Conservation (phyloP, 495 filamentous ascomycete genomes). For the Podospora comata region DNA sequence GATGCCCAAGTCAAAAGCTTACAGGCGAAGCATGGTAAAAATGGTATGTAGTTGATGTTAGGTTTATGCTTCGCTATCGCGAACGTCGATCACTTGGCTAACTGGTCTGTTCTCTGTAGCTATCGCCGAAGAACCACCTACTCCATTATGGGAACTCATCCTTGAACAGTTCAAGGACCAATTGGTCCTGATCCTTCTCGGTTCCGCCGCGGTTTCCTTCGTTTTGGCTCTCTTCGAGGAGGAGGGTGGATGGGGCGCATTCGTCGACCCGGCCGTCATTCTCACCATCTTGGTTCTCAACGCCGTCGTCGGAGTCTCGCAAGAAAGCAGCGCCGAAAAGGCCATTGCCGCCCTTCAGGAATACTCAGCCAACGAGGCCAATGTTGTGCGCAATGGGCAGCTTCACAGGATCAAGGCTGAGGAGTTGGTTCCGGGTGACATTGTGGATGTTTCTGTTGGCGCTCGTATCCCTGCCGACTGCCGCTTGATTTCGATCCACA, state of each 20-base stretch:
- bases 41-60: constrained; percentile 57
- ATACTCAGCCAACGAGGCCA: constrained; percentile 98
- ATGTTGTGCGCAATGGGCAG: constrained; percentile 77
- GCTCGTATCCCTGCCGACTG: constrained; percentile 98
- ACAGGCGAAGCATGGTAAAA: constrained; percentile 71
- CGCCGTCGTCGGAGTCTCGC: constrained; percentile 93
- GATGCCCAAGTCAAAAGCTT: constrained; percentile 62
- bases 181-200: constrained; percentile 91
- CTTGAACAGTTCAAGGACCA: constrained; percentile 99
- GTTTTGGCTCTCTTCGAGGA: constrained; percentile 91
- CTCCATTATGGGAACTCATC: constrained; percentile 92
- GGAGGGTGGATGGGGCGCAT: constrained; percentile 92
- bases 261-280: constrained; percentile 96
- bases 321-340: constrained; percentile 98
- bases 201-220: constrained; percentile 91
- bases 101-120: constrained; percentile 50
- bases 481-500: constrained; percentile 82
- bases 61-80: constrained; percentile 3
- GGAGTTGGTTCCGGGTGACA: constrained; percentile 92
- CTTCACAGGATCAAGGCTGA: constrained; percentile 82
- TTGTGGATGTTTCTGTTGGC: constrained; percentile 84
- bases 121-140: constrained; percentile 94
- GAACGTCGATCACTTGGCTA: constrained; percentile 8
- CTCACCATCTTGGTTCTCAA: constrained; percentile 96
- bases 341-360: constrained; percentile 98